These are phyloP conservation scores for Peniophora sp. DNA, from an alignment of 1,284 basidiomycete genomes.

Conservation along the genomic window DNA sequence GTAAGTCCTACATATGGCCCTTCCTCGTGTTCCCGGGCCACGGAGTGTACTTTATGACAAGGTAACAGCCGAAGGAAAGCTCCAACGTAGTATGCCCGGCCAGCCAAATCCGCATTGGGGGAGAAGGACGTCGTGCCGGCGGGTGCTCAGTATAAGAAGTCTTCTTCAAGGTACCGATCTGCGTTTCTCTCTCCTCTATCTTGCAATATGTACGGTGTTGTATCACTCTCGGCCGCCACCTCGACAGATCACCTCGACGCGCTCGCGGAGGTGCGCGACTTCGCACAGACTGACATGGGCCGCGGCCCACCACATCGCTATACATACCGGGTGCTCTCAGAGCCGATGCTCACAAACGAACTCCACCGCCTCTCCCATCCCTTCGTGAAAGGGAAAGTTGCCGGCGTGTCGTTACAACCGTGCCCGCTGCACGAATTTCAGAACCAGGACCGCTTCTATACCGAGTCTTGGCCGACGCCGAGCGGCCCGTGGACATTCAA, in stretches of 20 bases:
- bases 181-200: constrained; percentile 6
- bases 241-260: constrained; percentile 41
- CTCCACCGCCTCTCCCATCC: constrained; percentile 31
- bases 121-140: neutral
- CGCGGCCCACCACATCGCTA: constrained; percentile 42
- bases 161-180: neutral
- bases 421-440: constrained; percentile 38
- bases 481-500: constrained; percentile 52
- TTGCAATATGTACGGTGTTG: constrained; percentile 25
- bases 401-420: constrained; percentile 53
- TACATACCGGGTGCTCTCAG: constrained; percentile 45
- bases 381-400: constrained; percentile 28
- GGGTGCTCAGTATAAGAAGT: neutral
- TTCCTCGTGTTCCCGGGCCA: no score
- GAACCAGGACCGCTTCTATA: constrained; percentile 47
- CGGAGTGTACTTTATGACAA: no score
- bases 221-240: constrained; percentile 35
- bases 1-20: no score
- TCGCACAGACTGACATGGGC: constrained; percentile 50
- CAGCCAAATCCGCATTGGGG: no score
- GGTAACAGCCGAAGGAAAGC: no score
- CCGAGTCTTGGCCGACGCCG: constrained; percentile 46
- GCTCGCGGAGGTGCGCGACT: constrained; percentile 43
- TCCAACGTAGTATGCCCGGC: no score
- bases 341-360: constrained; percentile 39